Conservation (phyloP, 176 grass and related monocot species). For the Oryza rufipogon region DNA sequence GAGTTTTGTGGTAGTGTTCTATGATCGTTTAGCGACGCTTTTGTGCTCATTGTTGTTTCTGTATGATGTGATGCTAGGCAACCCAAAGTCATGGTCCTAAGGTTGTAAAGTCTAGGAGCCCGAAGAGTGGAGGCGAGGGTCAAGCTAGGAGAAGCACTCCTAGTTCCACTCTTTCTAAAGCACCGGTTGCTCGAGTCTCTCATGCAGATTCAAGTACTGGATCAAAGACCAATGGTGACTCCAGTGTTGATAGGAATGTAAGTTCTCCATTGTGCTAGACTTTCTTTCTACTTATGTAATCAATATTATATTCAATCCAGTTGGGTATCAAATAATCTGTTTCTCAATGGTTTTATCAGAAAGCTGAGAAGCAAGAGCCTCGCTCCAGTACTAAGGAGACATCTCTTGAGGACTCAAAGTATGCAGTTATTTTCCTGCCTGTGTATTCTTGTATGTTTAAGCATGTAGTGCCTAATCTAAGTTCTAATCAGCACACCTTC, state of each 20-base stretch:
- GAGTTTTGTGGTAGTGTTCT: constrained; percentile 10
- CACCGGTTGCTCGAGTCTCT: constrained; percentile 6
- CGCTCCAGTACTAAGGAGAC: constrained; percentile 38
- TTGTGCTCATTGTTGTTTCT: constrained; percentile 7
- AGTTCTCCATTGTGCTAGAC: constrained; percentile 19
- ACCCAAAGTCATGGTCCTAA: constrained; percentile 47
- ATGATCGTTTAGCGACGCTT: neutral
- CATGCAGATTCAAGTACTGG: constrained; percentile 20
- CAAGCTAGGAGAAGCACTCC: constrained; percentile 39
- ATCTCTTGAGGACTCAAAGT: constrained; percentile 45
- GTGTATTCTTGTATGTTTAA: neutral
- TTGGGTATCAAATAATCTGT: constrained; percentile 30
- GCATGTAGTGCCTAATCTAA: neutral
- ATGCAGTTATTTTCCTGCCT: constrained; percentile 29
- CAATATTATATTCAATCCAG: neutral
- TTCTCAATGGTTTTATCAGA: constrained; percentile 41
- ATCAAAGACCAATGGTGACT: constrained; percentile 24
- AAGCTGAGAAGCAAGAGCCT: constrained; percentile 35
- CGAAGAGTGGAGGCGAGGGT: constrained; percentile 46
- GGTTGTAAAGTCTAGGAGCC: constrained; percentile 45
- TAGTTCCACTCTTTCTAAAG: constrained; percentile 43
- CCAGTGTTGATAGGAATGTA: constrained; percentile 36
- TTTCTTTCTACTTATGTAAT: constrained; percentile 6
- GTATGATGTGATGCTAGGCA: constrained; percentile 33
- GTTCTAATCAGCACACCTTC: neutral